Conservation (phyloP, 225 moss, liverwort and hornwort species). For the Sphagnum contortum region DNA sequence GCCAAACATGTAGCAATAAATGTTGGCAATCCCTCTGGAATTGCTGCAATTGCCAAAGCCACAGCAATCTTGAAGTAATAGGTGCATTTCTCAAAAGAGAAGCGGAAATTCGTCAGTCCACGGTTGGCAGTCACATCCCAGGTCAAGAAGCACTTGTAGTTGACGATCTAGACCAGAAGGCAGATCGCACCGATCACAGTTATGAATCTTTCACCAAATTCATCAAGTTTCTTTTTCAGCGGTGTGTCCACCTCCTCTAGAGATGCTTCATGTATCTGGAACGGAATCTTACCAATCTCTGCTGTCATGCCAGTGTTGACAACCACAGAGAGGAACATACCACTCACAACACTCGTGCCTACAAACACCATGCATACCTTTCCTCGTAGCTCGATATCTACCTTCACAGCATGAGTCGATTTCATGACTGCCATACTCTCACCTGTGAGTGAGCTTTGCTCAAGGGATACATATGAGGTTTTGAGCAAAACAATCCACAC, state of each 20-base stretch:
- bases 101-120: slow-evolving; percentile 50
- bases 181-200: slow-evolving; percentile 84
- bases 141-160: slow-evolving; percentile 85
- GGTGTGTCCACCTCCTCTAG: slow-evolving; percentile 86
- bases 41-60: slow-evolving; percentile 89
- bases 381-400: slow-evolving; percentile 75
- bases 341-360: slow-evolving; percentile 82
- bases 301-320: slow-evolving; percentile 66
- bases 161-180: slow-evolving; percentile 88
- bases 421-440: slow-evolving; percentile 93
- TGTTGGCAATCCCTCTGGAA: slow-evolving; percentile 87
- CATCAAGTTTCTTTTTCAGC: slow-evolving; percentile 82
- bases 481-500: slow-evolving; percentile 68
- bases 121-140: slow-evolving; percentile 63
- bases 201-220: slow-evolving; percentile 80
- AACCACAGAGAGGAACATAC: slow-evolving; percentile 59
- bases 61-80: slow-evolving; percentile 98
- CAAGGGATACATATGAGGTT: slow-evolving; percentile 68
- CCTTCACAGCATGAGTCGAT: slow-evolving; percentile 43
- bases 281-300: slow-evolving; percentile 95
- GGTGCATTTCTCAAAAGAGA: slow-evolving; percentile 89
- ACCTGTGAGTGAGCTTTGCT: slow-evolving; percentile 94
- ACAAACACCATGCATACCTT: slow-evolving; percentile 78
- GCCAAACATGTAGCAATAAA: slow-evolving; percentile 94
- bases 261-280: slow-evolving; percentile 87